Conservation (phyloP, 805 yeast genomes). For the Wickerhamiella azymoides region DNA sequence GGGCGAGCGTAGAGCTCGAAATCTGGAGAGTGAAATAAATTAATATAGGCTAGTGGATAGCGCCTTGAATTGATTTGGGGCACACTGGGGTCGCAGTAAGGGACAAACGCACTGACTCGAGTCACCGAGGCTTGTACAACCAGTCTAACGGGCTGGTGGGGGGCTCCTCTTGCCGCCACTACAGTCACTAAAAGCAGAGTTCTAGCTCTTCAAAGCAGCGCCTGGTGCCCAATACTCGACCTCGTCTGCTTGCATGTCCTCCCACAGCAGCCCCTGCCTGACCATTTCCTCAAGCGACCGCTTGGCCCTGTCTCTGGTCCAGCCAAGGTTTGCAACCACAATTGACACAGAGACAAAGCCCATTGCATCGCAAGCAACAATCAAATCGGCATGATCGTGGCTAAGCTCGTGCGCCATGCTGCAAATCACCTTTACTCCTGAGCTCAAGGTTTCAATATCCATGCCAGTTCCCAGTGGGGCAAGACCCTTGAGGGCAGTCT, state of each 20-base stretch:
- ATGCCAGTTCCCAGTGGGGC: slow-evolving; percentile 56
- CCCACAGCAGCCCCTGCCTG: slow-evolving; percentile 71
- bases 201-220: slow-evolving; percentile 4
- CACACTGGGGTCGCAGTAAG: too few relatives aligned
- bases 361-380: slow-evolving; percentile 61
- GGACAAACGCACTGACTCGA: too few relatives aligned
- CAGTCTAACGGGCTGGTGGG: too few relatives aligned
- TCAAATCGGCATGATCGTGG: slow-evolving; percentile 53
- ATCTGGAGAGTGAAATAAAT: too few relatives aligned
- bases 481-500: slow-evolving; percentile 40
- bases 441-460: slow-evolving; percentile 38
- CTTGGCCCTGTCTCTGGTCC: slow-evolving; percentile 53
- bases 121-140: too few relatives aligned
- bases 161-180: too few relatives aligned
- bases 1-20: too few relatives aligned
- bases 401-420: slow-evolving; percentile 51
- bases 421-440: slow-evolving; percentile 41
- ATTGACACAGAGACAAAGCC: slow-evolving; percentile 59
- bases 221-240: slow-evolving; percentile 24
- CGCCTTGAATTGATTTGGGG: too few relatives aligned
- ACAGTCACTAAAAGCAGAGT: too few relatives aligned
- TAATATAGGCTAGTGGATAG: not conserved
- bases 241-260: slow-evolving; percentile 37
- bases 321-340: slow-evolving; percentile 57
- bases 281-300: slow-evolving; percentile 67